Percentiles rank a stretch among this genome's conserved stretches.
Evolutionary conservation across 1,284 basidiomycete species (phyloP).

Genomic region (Chalciporus sp.): DNA sequence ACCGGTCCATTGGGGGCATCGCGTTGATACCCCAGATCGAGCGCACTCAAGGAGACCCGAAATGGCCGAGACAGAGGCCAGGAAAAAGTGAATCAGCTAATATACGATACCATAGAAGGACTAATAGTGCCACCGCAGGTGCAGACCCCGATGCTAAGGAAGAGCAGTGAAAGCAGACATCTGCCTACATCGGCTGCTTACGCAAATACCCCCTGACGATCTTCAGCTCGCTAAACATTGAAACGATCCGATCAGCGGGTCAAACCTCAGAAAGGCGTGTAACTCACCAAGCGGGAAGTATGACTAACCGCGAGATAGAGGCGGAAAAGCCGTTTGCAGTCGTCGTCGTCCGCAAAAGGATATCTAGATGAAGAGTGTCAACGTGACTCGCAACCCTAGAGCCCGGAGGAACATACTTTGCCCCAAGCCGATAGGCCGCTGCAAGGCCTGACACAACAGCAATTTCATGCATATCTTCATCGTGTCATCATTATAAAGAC

Average conservation of each 20-base stretch:
- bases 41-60: too few species aligned
- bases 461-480: slow-evolving; percentile 8
- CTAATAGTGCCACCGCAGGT: too few species aligned
- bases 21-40: not conserved
- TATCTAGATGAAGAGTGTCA: not conserved
- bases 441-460: not conserved
- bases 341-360: not conserved
- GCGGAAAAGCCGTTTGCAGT: not conserved
- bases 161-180: too few species aligned
- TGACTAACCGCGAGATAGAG: not conserved
- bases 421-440: slow-evolving; percentile 3
- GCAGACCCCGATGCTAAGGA: too few species aligned
- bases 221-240: not conserved
- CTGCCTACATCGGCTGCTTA: not conserved
- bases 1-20: not conserved
- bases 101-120: too few species aligned
- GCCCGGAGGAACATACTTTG: not conserved
- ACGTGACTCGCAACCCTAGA: not conserved
- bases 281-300: not conserved
- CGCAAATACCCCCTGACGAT: slow-evolving; percentile 1
- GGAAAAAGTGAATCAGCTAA: too few species aligned
- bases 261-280: not conserved
- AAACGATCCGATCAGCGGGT: not conserved
- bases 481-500: not conserved
- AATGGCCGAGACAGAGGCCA: too few species aligned